Conservation (phyloP, 768 basidiomycete species). For the Suillus variegatus region DNA sequence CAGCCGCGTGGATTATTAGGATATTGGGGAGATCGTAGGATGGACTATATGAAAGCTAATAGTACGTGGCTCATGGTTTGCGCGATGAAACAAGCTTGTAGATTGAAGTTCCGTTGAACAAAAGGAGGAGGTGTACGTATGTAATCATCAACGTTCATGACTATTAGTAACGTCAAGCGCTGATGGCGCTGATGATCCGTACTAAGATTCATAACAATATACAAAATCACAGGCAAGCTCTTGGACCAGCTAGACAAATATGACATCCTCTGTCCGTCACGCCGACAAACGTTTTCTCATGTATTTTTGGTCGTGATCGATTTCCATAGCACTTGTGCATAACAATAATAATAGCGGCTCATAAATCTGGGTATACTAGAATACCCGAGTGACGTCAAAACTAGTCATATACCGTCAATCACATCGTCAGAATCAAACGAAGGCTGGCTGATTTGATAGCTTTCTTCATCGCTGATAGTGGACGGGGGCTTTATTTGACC, state of each 20-base stretch:
- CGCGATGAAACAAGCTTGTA: background rate
- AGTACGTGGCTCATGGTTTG: conserved; percentile 4
- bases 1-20: background rate
- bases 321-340: background rate
- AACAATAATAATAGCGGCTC: background rate
- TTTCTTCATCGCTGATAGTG: conserved; percentile 29
- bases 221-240: background rate
- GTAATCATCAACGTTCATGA: background rate
- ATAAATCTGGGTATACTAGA: background rate
- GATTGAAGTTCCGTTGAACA: conserved; percentile 1
- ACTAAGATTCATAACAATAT: background rate
- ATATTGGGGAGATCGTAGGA: background rate
- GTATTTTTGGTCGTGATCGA: background rate
- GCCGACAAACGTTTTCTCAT: conserved; percentile 1
- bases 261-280: background rate
- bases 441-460: conserved; percentile 32
- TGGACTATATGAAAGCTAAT: conserved; percentile 2
- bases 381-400: background rate
- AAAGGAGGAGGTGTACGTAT: background rate
- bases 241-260: background rate
- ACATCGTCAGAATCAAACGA: conserved; percentile 23
- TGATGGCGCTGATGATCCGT: too few relatives aligned
- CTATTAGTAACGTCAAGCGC: background rate
- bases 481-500: conserved; percentile 40
- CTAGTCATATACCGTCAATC: conserved; percentile 4